Percentiles rank a stretch among this genome's conserved stretches.
These are phyloP conservation scores for Deinandra increscens DNA, from an alignment of 129 eudicot species.

Conservation along the genomic window DNA sequence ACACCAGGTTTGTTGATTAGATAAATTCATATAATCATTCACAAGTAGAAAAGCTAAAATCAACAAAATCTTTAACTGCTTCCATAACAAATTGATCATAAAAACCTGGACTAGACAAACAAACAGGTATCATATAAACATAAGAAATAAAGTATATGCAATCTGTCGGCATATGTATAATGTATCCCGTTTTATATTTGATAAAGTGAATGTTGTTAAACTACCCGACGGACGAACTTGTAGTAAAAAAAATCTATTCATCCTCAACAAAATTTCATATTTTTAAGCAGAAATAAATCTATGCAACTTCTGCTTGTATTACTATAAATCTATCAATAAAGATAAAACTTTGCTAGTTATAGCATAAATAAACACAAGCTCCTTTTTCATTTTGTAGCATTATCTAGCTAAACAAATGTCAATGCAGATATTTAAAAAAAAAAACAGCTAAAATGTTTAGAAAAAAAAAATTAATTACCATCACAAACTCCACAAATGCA, in stretches of 20 bases:
- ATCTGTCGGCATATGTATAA: background rate
- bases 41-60: background rate
- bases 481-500: constrained; percentile 70
- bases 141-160: background rate
- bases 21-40: background rate
- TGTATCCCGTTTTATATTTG: no score
- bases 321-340: background rate
- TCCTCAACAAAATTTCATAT: background rate
- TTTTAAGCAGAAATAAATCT: background rate
- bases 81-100: background rate
- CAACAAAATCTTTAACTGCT: background rate
- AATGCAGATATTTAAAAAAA: background rate
- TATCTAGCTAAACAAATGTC: background rate
- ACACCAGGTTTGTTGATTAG: background rate
- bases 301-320: constrained; percentile 13
- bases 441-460: background rate
- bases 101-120: background rate
- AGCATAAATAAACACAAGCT: constrained; percentile 6
- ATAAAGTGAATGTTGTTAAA: background rate
- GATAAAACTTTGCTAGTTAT: background rate
- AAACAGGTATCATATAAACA: constrained; percentile 8
- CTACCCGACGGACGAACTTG: background rate
- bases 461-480: constrained; percentile 33
- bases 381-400: background rate
- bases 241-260: background rate